These are phyloP conservation scores for Saitoella complicata DNA, from an alignment of 805 yeast genomes.

Conservation along the genomic window DNA sequence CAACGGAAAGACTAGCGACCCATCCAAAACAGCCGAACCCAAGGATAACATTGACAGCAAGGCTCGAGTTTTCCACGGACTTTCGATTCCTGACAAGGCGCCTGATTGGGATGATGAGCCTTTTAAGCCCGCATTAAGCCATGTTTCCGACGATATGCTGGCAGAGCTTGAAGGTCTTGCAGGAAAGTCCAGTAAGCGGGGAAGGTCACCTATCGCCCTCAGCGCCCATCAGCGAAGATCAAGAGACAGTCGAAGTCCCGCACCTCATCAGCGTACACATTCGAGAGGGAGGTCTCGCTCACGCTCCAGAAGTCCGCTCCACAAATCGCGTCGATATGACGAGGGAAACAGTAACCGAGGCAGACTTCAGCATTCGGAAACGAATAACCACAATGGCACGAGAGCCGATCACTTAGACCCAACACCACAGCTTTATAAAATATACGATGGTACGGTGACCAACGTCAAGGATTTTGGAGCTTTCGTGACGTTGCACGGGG, in stretches of 20 bases:
- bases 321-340: not conserved
- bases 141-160: not conserved
- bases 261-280: too few relatives aligned
- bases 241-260: too few relatives aligned
- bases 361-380: not conserved
- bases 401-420: constrained; percentile 13
- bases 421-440: constrained; percentile 27
- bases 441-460: constrained; percentile 47
- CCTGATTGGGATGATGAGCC: not conserved
- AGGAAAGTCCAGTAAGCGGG: not conserved
- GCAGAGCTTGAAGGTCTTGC: not conserved
- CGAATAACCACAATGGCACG: not conserved
- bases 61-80: constrained; percentile 8
- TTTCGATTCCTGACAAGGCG: constrained; percentile 14
- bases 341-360: not conserved
- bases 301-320: not conserved
- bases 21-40: not conserved
- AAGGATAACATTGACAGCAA: not conserved
- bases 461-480: constrained; percentile 61
- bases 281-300: not conserved
- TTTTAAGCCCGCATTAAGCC: constrained; percentile 7
- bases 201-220: too few relatives aligned
- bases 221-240: too few relatives aligned
- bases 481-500: constrained; percentile 40
- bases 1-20: constrained; percentile 3